phyloP scores from a whole-genome alignment of 805 yeast genomes.

The Schwanniomyces pseudopolymorphus region DNA sequence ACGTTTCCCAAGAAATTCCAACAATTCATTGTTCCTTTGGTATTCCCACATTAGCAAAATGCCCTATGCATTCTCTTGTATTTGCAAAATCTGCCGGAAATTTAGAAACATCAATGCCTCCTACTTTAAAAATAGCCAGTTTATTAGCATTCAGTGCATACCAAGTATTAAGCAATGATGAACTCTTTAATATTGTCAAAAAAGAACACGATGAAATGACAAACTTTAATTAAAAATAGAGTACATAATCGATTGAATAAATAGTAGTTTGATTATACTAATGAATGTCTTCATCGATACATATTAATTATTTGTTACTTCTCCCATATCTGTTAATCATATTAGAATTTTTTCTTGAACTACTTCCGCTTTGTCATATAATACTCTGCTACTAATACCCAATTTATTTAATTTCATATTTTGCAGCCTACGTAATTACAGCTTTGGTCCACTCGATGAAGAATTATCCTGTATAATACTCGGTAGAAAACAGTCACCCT shows the following conservation, averaged over 20 bases:
- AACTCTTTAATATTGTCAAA: not conserved
- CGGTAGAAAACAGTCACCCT: conserved; percentile 40
- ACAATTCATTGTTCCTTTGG: conserved; percentile 13
- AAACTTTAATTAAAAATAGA: too few species aligned
- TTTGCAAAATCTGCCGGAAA: conserved; percentile 14
- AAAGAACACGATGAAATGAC: not conserved
- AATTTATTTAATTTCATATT: too few species aligned
- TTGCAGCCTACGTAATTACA: too few species aligned
- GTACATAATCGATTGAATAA: too few species aligned
- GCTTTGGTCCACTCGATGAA: too few species aligned
- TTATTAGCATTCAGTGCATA: conserved; percentile 15
- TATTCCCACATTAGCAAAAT: conserved; percentile 13
- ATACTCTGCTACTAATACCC: too few species aligned
- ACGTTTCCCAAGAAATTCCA: conserved; percentile 20
- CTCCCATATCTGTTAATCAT: too few species aligned
- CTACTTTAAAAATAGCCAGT: conserved; percentile 15
- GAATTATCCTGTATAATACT: conserved; percentile 3
- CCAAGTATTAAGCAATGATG: conserved; percentile 13
- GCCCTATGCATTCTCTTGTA: conserved; percentile 17
- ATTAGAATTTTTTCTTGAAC: too few species aligned
- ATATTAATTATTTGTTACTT: too few species aligned
- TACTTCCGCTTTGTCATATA: too few species aligned
- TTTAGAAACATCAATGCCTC: conserved; percentile 9
- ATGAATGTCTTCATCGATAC: too few species aligned
- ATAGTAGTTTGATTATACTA: too few species aligned